Base-by-base conservation (phyloP, 495 filamentous ascomycete species). In the Podospora appendiculata region DNA sequence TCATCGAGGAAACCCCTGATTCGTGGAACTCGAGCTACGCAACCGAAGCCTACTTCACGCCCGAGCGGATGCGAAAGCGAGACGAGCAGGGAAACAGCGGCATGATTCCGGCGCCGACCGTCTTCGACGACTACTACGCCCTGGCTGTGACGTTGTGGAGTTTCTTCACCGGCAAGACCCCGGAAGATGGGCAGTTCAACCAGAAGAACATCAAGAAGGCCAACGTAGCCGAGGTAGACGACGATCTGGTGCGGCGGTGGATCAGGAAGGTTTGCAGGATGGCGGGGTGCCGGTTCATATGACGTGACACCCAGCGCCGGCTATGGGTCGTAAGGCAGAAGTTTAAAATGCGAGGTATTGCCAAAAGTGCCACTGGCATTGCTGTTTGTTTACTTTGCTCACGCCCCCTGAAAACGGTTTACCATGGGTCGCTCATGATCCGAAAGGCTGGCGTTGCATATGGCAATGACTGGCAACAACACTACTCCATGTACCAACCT, bases 121-220 rank as follows among this genome's bases (percentile, higher is more conserved):
- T 58, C 25, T 58, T 58, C 51, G 56, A 58, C 19, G 56, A 58
- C 41, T 58, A 58, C 40, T 58, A 54, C 17, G 51, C 56, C 9
- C 44, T 58, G 36, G 56, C 56, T 8, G 39, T 58, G 19, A 54
- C 56, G n/a, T 43, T 58, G 8, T 58, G 56, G 56, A 19, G 35
- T 11, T 43, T 58, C 36, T 58, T 50, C n/a, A 47, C 47, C 6
- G 56, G 47, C 9, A 54, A 53, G 42, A 43, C 11, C 32, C 51
- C 56, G 4, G 32, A 38, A 12, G 44, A 16, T n/a, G 8, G 45
- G n/a, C 56, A 58, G 56, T 58, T 58, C 14, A 58, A 58, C 17
- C 47, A 47, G 10, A 48, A 17, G 25, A 47, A 50, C 12, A 52
- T 58, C 32, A 41, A 34, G 51, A 46, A 45, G 47, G 18, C 47